Conservation (phyloP, 225 moss, liverwort and hornwort species). For the Polytrichum formosum region DNA sequence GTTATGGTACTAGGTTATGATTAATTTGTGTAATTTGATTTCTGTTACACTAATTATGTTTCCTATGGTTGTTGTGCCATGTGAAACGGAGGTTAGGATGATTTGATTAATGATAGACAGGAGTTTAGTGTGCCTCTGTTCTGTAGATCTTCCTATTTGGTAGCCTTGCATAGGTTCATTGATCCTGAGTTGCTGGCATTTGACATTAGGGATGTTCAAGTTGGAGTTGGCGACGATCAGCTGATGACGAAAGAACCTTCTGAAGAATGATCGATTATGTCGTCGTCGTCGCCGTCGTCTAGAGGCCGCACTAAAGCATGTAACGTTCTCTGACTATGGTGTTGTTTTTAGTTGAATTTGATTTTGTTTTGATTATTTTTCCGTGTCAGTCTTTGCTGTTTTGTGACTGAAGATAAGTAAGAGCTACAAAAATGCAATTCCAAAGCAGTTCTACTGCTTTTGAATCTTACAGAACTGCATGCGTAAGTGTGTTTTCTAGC, state of each 20-base stretch:
- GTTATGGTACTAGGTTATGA: too few relatives aligned
- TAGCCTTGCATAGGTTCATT: too few relatives aligned
- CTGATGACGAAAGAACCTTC: background rate
- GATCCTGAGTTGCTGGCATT: background rate
- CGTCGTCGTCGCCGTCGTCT: background rate
- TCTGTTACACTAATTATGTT: too few relatives aligned
- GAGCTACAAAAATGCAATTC: background rate
- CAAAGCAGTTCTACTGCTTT: background rate
- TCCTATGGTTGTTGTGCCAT: too few relatives aligned
- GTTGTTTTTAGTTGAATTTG: background rate
- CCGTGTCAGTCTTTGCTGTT: background rate
- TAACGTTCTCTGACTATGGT: background rate
- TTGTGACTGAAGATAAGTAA: background rate
- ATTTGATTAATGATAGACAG: too few relatives aligned
- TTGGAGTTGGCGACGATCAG: background rate
- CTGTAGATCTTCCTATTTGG: too few relatives aligned
- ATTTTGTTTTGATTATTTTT: background rate
- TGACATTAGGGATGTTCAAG: background rate
- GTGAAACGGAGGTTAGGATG: too few relatives aligned
- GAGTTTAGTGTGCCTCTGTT: too few relatives aligned
- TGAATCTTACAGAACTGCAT: background rate
- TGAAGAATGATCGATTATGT: background rate
- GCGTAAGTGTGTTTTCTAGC: background rate
- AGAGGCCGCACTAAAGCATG: constrained; percentile 2
- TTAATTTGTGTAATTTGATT: too few relatives aligned